phyloP scores from a whole-genome alignment of 495 filamentous ascomycete genomes.

The Apiosordaria backusii region DNA sequence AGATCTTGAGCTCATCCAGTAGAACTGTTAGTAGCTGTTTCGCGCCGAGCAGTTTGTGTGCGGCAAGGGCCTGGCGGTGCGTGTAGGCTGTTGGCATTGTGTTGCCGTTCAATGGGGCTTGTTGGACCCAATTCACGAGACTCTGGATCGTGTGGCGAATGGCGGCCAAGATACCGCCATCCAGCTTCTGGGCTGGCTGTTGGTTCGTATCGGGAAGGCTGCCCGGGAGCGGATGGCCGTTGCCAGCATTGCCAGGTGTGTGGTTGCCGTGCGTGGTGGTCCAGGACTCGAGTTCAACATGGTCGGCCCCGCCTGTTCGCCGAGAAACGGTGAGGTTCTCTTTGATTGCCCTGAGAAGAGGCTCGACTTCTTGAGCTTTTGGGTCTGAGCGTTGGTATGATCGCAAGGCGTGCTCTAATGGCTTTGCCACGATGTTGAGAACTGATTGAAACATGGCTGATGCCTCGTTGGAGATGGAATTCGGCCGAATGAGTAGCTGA shows the following conservation, averaged over 20 bases:
- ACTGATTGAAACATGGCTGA: conserved; percentile 77
- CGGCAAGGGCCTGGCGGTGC: conserved; percentile 67
- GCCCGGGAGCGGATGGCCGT: not conserved
- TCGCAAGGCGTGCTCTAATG: conserved; percentile 70
- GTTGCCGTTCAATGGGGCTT: conserved; percentile 50
- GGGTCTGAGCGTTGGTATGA: conserved; percentile 68
- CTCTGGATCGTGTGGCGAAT: conserved; percentile 63
- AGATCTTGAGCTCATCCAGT: conserved; percentile 63
- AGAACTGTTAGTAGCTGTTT: conserved; percentile 57
- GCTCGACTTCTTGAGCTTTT: conserved; percentile 64
- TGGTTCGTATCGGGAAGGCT: conserved; percentile 30
- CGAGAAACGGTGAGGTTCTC: conserved; percentile 62
- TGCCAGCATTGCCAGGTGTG: not conserved
- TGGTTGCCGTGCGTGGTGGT: conserved; percentile 37
- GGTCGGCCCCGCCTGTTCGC: conserved; percentile 59
- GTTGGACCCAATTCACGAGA: conserved; percentile 69
- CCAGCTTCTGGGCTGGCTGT: conserved; percentile 2
- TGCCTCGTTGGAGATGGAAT: conserved; percentile 75
- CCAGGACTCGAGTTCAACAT: conserved; percentile 77
- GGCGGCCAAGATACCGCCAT: conserved; percentile 59
- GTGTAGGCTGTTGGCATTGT: conserved; percentile 69
- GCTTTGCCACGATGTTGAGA: conserved; percentile 74
- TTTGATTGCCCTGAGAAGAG: conserved; percentile 66
- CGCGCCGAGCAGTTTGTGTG: conserved; percentile 67
- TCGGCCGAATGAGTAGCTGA: conserved; percentile 69